phyloP scores from a whole-genome alignment of 352 stramenopile species.

The Phytophthora sansomeana region DNA sequence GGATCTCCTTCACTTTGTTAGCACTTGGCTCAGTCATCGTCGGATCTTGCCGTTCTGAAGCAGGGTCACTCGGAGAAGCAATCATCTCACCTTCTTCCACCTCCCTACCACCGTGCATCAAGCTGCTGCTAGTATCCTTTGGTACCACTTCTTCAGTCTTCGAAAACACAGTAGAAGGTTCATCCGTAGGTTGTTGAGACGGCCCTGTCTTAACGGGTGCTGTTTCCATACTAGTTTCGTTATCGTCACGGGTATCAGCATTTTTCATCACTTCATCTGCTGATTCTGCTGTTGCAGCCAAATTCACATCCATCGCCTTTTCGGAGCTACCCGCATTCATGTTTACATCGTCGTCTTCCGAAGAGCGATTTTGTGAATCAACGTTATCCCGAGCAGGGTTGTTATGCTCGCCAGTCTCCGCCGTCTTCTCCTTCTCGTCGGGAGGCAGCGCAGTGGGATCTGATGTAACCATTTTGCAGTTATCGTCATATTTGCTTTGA shows the following conservation, averaged over 20 bases:
- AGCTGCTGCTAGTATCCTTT: background rate
- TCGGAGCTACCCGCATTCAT: slow-evolving; percentile 10
- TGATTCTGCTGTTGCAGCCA: background rate
- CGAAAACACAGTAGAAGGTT: background rate
- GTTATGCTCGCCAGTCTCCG: background rate
- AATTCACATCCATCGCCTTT: slow-evolving; percentile 9
- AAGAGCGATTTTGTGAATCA: background rate
- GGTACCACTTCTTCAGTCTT: slow-evolving; percentile 3
- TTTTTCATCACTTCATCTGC: slow-evolving; percentile 27
- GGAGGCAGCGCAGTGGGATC: background rate
- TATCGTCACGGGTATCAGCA: slow-evolving; percentile 3
- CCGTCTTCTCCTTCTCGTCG: background rate
- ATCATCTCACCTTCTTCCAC: slow-evolving; percentile 42
- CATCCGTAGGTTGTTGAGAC: background rate
- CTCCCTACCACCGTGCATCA: slow-evolving; percentile 9
- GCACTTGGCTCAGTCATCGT: background rate
- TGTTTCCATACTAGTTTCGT: background rate
- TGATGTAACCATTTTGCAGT: background rate
- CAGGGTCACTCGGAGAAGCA: slow-evolving; percentile 12
- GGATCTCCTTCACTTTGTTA: background rate
- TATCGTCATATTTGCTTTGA: slow-evolving; percentile 7
- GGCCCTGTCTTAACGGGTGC: background rate
- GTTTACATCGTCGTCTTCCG: slow-evolving; percentile 18
- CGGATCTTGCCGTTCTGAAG: background rate
- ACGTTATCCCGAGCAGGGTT: background rate